phyloP scores from a whole-genome alignment of 768 basidiomycete species.

The Pleurotus giganteus region DNA sequence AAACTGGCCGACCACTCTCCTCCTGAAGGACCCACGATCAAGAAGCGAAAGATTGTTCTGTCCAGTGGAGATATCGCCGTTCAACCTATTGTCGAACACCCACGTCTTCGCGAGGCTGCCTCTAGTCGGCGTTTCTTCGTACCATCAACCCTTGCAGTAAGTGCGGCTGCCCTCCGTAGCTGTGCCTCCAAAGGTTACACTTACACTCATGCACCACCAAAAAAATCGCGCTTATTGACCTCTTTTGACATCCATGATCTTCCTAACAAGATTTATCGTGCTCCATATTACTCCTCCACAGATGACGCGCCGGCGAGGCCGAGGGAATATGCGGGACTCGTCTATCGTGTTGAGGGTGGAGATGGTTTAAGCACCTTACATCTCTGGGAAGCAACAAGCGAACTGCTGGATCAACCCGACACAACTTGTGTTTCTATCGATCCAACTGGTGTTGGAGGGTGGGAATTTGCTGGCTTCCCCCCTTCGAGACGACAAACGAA shows the following conservation, averaged over 20 bases:
- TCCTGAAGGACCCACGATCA: too few species aligned
- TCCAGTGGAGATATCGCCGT: too few species aligned
- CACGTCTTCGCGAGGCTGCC: not conserved
- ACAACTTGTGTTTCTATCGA: constrained; percentile 15
- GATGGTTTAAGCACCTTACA: constrained; percentile 55
- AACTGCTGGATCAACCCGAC: not conserved
- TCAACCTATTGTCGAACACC: too few species aligned
- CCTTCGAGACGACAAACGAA: constrained; percentile 57
- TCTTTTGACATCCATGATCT: constrained; percentile 47
- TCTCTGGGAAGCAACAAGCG: constrained; percentile 45
- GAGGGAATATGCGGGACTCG: constrained; percentile 76
- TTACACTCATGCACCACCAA: constrained; percentile 53
- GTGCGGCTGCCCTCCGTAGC: constrained; percentile 18
- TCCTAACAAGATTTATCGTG: constrained; percentile 62
- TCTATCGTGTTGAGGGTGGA: constrained; percentile 70
- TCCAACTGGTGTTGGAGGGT: constrained; percentile 48
- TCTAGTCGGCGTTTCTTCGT: not conserved
- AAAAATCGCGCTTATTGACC: constrained; percentile 40
- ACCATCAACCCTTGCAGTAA: constrained; percentile 10
- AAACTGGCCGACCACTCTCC: too few species aligned
- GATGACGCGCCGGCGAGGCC: constrained; percentile 66
- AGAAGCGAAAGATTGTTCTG: too few species aligned
- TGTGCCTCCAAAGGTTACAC: constrained; percentile 38
- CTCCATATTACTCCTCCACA: constrained; percentile 78
- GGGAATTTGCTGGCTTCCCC: constrained; percentile 79